Percentiles rank a stretch among this genome's conserved stretches.
Conservation (phyloP, 106 monocot genomes). For the Acanthochlamys bracteata region DNA sequence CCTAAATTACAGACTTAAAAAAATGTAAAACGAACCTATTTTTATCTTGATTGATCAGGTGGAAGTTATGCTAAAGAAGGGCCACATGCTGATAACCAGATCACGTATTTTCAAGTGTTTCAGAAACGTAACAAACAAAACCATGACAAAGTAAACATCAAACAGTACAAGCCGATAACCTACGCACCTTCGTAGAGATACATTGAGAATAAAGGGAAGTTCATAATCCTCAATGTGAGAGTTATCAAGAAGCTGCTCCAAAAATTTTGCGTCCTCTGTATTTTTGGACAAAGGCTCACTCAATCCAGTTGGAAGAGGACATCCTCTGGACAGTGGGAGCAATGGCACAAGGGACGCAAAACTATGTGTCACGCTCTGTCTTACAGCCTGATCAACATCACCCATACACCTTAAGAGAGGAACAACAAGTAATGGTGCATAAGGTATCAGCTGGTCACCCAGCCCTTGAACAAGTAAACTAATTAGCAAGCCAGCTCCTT, state of each 20-base stretch:
- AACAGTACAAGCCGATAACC: too few relatives aligned
- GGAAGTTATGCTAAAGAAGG: too few relatives aligned
- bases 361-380: conserved; percentile 88
- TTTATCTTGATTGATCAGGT: too few relatives aligned
- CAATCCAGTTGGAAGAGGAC: conserved; percentile 47
- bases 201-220: conserved; percentile 63
- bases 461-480: conserved; percentile 83
- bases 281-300: conserved; percentile 62
- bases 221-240: conserved; percentile 95
- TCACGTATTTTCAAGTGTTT: too few relatives aligned
- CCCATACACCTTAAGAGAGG: conserved; percentile 94
- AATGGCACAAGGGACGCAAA: conserved; percentile 96
- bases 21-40: too few relatives aligned
- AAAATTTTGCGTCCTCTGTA: conserved; percentile 75
- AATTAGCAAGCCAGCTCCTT: conserved; percentile 90
- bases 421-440: conserved; percentile 91
- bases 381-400: conserved; percentile 69
- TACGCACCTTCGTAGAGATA: conserved; percentile 80
- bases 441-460: conserved; percentile 72
- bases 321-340: conserved; percentile 75
- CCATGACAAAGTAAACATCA: too few relatives aligned
- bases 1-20: too few relatives aligned
- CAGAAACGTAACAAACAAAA: too few relatives aligned
- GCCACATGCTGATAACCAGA: too few relatives aligned
- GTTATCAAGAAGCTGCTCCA: conserved; percentile 97